phyloP scores from a whole-genome alignment of 2,329 filamentous ascomycete genomes.

The Paramyrothecium roridum region DNA sequence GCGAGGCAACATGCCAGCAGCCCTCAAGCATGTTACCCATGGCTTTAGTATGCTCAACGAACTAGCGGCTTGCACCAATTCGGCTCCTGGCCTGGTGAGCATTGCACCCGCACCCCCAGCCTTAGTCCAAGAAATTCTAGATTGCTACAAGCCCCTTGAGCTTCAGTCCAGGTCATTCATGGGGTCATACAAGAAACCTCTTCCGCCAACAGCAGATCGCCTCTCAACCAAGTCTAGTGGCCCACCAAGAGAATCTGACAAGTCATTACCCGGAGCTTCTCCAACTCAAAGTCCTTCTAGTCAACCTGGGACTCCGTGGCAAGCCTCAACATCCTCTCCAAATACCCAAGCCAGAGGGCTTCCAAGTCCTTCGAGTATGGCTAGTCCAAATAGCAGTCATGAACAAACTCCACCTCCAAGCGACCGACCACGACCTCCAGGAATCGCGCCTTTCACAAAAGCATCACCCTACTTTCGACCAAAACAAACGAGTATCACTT shows the following conservation, averaged over 20 bases:
- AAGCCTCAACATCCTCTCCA: conserved; percentile 1
- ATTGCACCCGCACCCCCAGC: conserved; percentile 33
- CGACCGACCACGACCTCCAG: conserved; percentile 18
- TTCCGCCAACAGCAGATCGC: conserved; percentile 18
- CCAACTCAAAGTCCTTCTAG: conserved; percentile 16
- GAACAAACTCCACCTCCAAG: conserved; percentile 11
- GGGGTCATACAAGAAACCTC: conserved; percentile 32
- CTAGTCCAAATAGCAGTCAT: conserved; percentile 20
- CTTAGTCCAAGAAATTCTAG: conserved; percentile 33
- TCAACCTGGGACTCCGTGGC: conserved; percentile 23
- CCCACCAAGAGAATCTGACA: conserved; percentile 1
- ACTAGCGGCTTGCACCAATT: conserved; percentile 30
- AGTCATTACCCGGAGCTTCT: conserved; percentile 2
- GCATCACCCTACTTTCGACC: conserved; percentile 33
- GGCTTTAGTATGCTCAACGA: conserved; percentile 38
- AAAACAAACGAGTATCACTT: conserved; percentile 23
- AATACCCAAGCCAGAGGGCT: conserved; percentile 15
- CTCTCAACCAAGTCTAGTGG: neutral
- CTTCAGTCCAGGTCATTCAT: conserved; percentile 35
- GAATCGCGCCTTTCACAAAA: conserved; percentile 33
- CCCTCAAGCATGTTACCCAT: conserved; percentile 36
- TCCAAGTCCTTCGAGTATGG: conserved; percentile 30
- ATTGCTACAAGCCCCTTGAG: conserved; percentile 35
- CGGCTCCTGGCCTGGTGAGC: conserved; percentile 30
- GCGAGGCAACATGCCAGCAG: conserved; percentile 34